Evolutionary conservation across 208 protist species (phyloP), one percentile per base, ranked within the genome.

Genomic region (Dictyostelium gargantuum): DNA sequence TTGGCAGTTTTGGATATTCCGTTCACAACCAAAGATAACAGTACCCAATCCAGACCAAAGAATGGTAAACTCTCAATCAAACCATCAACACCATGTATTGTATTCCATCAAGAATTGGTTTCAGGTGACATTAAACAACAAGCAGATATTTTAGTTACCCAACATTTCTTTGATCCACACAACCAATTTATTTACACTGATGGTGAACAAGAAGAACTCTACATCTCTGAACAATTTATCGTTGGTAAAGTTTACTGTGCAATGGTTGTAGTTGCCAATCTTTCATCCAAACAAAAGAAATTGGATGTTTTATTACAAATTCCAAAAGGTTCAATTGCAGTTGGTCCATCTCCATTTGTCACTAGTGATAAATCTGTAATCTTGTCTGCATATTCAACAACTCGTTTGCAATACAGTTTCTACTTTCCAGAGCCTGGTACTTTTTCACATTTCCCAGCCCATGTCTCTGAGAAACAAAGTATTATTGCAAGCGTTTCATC

Each of bases 31-130:
- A 58, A 38, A 9, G 84, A 91, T 23, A 58, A 38, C 6, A 35
- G 21, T 23, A 70, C 56, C 1, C 50, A 80, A 40, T 4, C 46
- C 19, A 54, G 70, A 73, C 46, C 48, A 26, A 50, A 32, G 15
- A 44, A 91, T 80, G 70, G 73, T 35, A 50, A 54, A 23, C 10
- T 91, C 3, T 17, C 26, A 19, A 52, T 73, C 13, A 73, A 19
- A 58, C 84, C 84, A 44, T 56, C 23, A 1, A n/a, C 48, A 10
- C 38, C 48, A 35, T 29, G 80, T 9, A 72, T 91, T 38, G 29
- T 91, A 3, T 91, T 73, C 73, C 84, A 91, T 44, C 38, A 91
- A 73, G 72, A 91, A 17, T 73, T 91, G 17, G 56, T 80, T 10
- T 42, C 10, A n/a, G 54, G 54, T 46, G 13, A 46, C 0, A 19